Evolutionary conservation across 176 grass and related monocot species (phyloP), one percentile per base, ranked within the genome.

Genomic region (Paspalum notatum): DNA sequence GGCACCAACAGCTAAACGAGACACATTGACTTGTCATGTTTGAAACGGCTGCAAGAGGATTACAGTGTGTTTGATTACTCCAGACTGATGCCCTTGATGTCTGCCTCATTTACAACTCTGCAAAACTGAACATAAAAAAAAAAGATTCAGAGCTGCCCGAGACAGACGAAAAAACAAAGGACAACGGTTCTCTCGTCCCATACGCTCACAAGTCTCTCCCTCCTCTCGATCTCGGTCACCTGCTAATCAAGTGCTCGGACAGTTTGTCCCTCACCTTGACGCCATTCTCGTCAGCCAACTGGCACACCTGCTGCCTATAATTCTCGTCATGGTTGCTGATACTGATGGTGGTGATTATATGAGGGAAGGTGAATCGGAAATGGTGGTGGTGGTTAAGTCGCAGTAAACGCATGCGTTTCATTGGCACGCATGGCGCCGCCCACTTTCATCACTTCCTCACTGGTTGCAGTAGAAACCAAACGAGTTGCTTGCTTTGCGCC

Each of bases 241-340:
- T 67, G 56, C 50, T 40, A 41, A 62, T 63, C 71, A 92, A 80
- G 84, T 87, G 89, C 43, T 65, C 62, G 5, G 89, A 79, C 43
- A 97, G 83, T 15, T 74, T 79, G 55, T 94, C 91, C 46, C 94
- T 88, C 50, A 85, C 47, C 41, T 17, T 60, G 43, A 89, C 76
- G 56, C 89, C 91, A 46, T 90, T 82, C 62, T 90, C 85, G 71
- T 97, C 32, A 32, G 32, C 32, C 3, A 32, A 32, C 32, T 32
- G 32, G 32, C 32, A 32, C 32, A 32, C 32, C 87, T 92, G 91
- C 56, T 83, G 80, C 76, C 80, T 97, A 71, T 94, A 94, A 39
- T 86, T 90, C 2, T 12, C 53, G 3, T 97, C 94, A 21, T 90
- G 91, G 6, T 92, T 32, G 3, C 80, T 67, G n/a, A 26, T 49